A percentile compares a stretch with the other conserved stretches of the same genome.
phyloP scores from a whole-genome alignment of 1,284 basidiomycete species.

The Heterobasidion parviporum region DNA sequence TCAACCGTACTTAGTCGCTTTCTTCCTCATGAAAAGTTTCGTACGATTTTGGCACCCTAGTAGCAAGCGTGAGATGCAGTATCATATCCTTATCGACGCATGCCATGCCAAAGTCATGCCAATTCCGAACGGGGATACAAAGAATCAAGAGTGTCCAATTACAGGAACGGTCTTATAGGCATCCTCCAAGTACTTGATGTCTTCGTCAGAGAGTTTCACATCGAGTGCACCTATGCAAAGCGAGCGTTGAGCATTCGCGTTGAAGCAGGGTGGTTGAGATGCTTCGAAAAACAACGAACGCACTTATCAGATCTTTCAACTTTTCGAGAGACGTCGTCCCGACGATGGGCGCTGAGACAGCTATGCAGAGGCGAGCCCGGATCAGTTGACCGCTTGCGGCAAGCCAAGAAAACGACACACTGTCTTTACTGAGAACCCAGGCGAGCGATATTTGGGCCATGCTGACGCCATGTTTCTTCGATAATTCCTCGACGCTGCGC shows the following conservation, averaged over 20 bases:
- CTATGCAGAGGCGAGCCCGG: neutral
- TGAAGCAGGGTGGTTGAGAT: neutral
- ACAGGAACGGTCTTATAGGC: slow-evolving; percentile 6
- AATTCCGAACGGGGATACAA: too few relatives aligned
- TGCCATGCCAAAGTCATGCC: too few relatives aligned
- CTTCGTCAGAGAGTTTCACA: slow-evolving; percentile 31
- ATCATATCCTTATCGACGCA: too few relatives aligned
- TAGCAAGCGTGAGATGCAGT: too few relatives aligned
- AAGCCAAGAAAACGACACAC: neutral
- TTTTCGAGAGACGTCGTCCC: slow-evolving; percentile 24
- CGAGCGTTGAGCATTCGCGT: slow-evolving; percentile 8
- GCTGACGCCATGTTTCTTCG: neutral
- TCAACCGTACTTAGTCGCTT: too few relatives aligned
- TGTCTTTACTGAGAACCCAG: slow-evolving; percentile 1
- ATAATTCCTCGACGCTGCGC: slow-evolving; percentile 1
- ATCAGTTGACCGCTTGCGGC: neutral
- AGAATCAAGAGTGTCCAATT: too few relatives aligned
- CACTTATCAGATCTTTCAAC: slow-evolving; percentile 20
- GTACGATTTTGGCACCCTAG: too few relatives aligned
- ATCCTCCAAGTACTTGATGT: slow-evolving; percentile 27
- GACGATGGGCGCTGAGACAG: slow-evolving; percentile 22
- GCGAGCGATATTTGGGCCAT: slow-evolving; percentile 4
- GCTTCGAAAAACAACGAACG: neutral
- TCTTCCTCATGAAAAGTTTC: too few relatives aligned
- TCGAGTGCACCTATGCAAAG: slow-evolving; percentile 11